Conservation (phyloP, 257 asterid species). For the Nicotiana knightiana region DNA sequence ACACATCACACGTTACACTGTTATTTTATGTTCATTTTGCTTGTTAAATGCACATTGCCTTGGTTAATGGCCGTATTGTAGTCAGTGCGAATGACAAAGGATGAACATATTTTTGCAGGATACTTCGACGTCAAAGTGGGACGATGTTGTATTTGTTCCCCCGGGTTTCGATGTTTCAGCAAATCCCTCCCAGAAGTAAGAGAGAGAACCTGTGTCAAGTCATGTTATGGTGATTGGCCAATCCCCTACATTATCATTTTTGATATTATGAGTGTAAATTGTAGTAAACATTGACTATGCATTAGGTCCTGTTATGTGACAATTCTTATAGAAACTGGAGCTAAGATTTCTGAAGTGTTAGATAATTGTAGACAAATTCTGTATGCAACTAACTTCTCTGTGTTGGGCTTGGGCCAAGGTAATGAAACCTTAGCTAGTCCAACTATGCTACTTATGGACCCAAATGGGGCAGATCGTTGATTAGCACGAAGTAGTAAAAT, state of each 20-base stretch:
- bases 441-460: neutral
- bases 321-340: neutral
- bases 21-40: neutral
- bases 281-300: neutral
- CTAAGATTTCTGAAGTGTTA: neutral
- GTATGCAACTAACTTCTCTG: neutral
- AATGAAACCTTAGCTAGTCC: neutral
- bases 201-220: neutral
- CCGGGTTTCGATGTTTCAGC: slow-evolving; percentile 84
- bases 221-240: neutral
- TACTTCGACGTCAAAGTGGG: slow-evolving; percentile 52
- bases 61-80: neutral
- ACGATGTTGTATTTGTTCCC: slow-evolving; percentile 84
- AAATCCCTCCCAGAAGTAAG: slow-evolving; percentile 22
- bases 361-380: neutral
- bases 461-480: neutral
- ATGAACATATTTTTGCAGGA: slow-evolving; percentile 43
- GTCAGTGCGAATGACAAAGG: neutral
- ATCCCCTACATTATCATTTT: neutral
- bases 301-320: neutral
- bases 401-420: neutral
- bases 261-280: neutral
- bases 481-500: neutral
- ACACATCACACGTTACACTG: neutral
- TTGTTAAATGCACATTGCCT: neutral